Evolutionary conservation across 352 stramenopile genomes (phyloP), one percentile per base, ranked within the genome.

Genomic region (Pythium phragmiticola): DNA sequence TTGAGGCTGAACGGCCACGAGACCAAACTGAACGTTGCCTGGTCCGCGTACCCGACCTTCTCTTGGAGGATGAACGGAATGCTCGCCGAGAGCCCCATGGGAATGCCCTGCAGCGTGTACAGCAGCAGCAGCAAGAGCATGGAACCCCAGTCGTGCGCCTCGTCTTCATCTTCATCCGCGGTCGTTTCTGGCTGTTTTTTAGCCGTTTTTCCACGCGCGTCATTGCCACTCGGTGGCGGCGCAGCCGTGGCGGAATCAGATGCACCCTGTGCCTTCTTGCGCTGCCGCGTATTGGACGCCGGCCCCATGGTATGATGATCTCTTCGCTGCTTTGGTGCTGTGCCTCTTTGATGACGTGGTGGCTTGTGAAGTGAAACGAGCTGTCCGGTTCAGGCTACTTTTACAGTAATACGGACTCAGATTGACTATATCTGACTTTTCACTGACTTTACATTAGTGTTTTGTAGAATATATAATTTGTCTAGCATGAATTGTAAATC

Each of bases 1-100:
- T 99, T 99, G 57, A 99, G 82, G 48, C 91, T 98, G 81, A 99
- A 99, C 14, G 98, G 98, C 88, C 97, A 98, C 34, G 87, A 97
- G 65, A 98, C 98, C 26, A 99, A 79, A 57, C 90, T 98, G 77
- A 99, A 99, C 47, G 98, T 97, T 7, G 96, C 96, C 75, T 99
- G 97, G 66, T 98, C 92, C 28, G 94, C 96, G 74, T 99, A 99
- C 7, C 93, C 95, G 4, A 97, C 83, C 59, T 99, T 98, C 80
- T 99, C 94, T 75, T 99, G 96, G 56, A 99, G 79, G 23, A 99
- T 89, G 76, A 99, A 98, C 48, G 98, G 97, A 68, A 99, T 99
- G 41, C 90, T 98, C 37, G 92, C 97, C 30, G 88, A 98, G 3
- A 99, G 77, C 13, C 98, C 98, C 96, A 99, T 99, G 12, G 98